Conservation (phyloP, 495 filamentous ascomycete genomes). For the Hypoxylon intermedium region DNA sequence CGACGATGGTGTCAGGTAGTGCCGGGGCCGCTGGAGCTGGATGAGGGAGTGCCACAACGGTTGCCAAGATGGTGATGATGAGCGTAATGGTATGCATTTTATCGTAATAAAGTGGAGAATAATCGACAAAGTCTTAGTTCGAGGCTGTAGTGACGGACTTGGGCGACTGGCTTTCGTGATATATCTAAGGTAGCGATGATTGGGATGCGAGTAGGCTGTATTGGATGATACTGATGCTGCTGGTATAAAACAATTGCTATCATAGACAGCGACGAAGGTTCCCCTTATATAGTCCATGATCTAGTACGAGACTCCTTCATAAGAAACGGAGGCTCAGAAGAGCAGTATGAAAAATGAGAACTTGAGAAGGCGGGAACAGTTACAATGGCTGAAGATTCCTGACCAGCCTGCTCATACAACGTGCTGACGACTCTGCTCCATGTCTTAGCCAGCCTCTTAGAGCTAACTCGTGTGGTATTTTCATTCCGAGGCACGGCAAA, state of each 20-base stretch:
- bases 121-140: background rate
- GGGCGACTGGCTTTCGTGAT: background rate
- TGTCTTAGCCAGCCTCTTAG: slow-evolving; percentile 30
- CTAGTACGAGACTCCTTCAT: background rate
- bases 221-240: slow-evolving; percentile 4
- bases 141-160: background rate
- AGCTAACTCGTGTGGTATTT: slow-evolving; percentile 1
- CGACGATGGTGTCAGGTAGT: slow-evolving; percentile 11
- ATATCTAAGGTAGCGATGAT: background rate
- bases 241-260: background rate
- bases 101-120: background rate
- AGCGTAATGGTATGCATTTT: slow-evolving; percentile 25
- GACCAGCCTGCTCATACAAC: slow-evolving; percentile 11
- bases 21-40: slow-evolving; percentile 9
- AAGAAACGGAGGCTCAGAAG: too few species aligned
- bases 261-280: background rate
- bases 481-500: slow-evolving; percentile 8
- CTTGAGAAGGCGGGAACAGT: slow-evolving; percentile 10
- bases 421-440: slow-evolving; percentile 2
- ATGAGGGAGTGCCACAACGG: slow-evolving; percentile 11
- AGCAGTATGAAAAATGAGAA: slow-evolving; percentile 16
- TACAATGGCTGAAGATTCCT: slow-evolving; percentile 36
- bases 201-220: background rate
- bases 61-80: slow-evolving; percentile 20
- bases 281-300: slow-evolving; percentile 12